A percentile compares a stretch with the other conserved stretches of the same genome.
Conservation (phyloP, 805 yeast species). For the Grigorovia humatica region DNA sequence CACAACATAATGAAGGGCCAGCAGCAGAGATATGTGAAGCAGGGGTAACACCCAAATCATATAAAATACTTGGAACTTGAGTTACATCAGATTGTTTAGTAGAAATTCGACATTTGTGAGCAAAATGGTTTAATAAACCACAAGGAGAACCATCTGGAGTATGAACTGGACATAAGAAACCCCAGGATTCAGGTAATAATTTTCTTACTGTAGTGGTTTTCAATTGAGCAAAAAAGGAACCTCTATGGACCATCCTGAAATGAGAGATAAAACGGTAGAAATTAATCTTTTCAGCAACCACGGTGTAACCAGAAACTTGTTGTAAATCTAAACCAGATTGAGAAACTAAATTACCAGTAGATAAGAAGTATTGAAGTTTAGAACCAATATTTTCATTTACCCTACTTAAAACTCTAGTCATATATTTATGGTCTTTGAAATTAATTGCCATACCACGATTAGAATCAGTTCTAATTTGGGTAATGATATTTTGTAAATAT, state of each 20-base stretch:
- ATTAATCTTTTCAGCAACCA: conserved; percentile 96
- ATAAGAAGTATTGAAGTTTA: conserved; percentile 84
- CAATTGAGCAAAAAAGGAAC: conserved; percentile 96
- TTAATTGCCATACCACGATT: conserved; percentile 73
- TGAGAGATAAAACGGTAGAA: conserved; percentile 96
- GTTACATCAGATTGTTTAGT: conserved; percentile 69
- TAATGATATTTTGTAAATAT: conserved; percentile 60
- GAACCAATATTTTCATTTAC: conserved; percentile 91
- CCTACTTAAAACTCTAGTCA: conserved; percentile 65
- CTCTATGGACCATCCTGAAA: conserved; percentile 99
- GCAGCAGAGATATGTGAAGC: conserved; percentile 65
- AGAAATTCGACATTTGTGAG: conserved; percentile 87
- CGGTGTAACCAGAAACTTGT: conserved; percentile 96
- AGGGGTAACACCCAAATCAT: conserved; percentile 70
- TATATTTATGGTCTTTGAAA: conserved; percentile 74
- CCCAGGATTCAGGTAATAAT: conserved; percentile 96
- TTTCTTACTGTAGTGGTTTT: conserved; percentile 97
- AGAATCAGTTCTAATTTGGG: conserved; percentile 71
- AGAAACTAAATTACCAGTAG: conserved; percentile 94
- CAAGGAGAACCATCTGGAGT: conserved; percentile 99
- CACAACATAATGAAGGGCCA: conserved; percentile 82
- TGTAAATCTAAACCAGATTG: conserved; percentile 96
- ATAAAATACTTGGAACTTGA: conserved; percentile 53
- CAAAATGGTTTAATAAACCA: conserved; percentile 92
- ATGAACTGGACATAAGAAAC: conserved; percentile 96